These are phyloP conservation scores for Populus tomentosa DNA, from an alignment of 441 rosid species.

Conservation along the genomic window DNA sequence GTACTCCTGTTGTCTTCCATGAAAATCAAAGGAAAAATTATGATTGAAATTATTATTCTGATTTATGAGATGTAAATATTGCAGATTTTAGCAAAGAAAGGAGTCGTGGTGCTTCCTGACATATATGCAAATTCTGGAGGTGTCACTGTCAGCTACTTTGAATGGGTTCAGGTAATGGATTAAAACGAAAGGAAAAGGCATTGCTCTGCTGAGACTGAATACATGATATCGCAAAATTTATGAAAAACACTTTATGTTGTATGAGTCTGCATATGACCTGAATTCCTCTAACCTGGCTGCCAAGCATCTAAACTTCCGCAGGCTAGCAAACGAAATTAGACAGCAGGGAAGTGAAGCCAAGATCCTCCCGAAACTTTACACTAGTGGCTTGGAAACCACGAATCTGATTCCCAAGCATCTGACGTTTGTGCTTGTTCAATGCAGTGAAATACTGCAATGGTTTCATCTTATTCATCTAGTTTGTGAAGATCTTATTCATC, in stretches of 20 bases:
- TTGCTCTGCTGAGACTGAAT: not conserved
- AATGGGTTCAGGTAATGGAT: conserved; percentile 87
- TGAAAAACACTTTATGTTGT: not conserved
- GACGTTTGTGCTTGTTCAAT: not conserved
- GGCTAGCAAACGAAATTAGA: not conserved
- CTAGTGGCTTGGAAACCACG: not conserved
- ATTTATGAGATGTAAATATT: conserved; percentile 9
- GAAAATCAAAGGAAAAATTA: not conserved
- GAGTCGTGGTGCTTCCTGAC: conserved; percentile 82
- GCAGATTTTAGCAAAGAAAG: conserved; percentile 90
- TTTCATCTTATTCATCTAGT: not conserved
- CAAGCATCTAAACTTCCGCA: not conserved
- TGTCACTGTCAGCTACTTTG: conserved; percentile 92
- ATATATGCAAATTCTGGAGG: conserved; percentile 96
- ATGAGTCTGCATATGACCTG: not conserved
- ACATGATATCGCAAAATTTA: not conserved
- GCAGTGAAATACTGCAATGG: not conserved
- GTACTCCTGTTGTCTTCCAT: not conserved
- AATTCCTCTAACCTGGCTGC: not conserved
- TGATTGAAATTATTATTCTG: not conserved
- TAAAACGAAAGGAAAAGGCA: not conserved
- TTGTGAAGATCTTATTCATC: not conserved
- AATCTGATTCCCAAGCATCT: not conserved
- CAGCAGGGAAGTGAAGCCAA: not conserved
- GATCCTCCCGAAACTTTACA: not conserved